Evolutionary conservation across 1,284 basidiomycete genomes (phyloP), one percentile per base, ranked within the genome.

Genomic region (Rhizoctonia solani): DNA sequence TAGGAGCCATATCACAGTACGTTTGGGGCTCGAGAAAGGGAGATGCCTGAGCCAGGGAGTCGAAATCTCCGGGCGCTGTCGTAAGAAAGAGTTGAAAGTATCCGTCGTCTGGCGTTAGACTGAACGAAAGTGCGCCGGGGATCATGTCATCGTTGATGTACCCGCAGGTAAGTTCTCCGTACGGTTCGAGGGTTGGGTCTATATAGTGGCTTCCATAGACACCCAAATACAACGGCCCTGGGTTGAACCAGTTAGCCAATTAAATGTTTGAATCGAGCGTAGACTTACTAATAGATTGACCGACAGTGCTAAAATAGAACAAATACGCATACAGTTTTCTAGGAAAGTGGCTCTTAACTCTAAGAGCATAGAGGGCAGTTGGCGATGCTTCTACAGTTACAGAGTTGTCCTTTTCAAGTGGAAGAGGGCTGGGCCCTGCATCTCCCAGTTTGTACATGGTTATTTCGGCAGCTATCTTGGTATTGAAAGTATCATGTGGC

Each of bases 261-360:
- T 39, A 39, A 16, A 39, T 39, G 9, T 16, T 39, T 8, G 37
- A 8, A 39, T 8, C 8, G 37, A 39, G 16, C 9, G 37, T 8
- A 4, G 16, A 46, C 55, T 47, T 74, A 70, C 77, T 76, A 70
- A 82, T 81, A 67, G 75, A 76, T 67, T 81, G 76, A n/a, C 79
- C 79, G 53, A 76, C 77, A 3, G 77, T 75, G 68, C 81, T 79
- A 77, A 82, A 81, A 73, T 78, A 81, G 2, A 80, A 81, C 37
- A 82, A 76, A 71, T 80, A 81, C 21, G 82, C 79, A 77, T 79
- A 83, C 41, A 83, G 77, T 70, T 81, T 80, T 54, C 69, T 69
- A 71, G 78, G 76, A 4, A 81, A 76, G 58, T 76, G 70, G 66
- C 83, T 82, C 69, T 76, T 75, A 42, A 83, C 69, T 34, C 78